Conservation (phyloP, 192 early-diverging fungal genomes). For the Backusella luteola region DNA sequence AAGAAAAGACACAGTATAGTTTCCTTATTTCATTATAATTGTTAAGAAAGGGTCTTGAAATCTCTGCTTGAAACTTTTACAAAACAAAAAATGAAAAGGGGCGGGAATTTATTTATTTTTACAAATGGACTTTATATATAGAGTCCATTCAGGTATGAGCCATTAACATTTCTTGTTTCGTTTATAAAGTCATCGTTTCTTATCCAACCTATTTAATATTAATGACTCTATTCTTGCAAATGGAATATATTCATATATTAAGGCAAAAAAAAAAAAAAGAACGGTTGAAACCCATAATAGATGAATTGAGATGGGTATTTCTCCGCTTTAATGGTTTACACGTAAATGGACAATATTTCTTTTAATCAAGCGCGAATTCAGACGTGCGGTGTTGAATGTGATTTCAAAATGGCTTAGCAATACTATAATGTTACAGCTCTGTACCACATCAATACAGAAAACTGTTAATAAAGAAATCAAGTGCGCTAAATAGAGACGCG, state of each 20-base stretch:
- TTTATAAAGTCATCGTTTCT: no score
- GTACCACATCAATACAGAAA: neutral
- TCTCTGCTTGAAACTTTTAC: no score
- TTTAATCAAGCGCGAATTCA: neutral
- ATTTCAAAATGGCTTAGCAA: neutral
- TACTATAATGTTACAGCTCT: neutral
- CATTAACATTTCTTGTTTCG: no score
- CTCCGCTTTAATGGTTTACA: neutral
- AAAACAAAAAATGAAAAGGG: no score
- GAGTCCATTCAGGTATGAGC: no score
- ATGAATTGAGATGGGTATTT: neutral
- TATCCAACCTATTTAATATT: no score
- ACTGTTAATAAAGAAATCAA: neutral
- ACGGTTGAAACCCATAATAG: neutral
- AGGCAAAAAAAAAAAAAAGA: neutral
- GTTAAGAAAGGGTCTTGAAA: no score
- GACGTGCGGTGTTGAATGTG: neutral
- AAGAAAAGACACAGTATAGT: no score
- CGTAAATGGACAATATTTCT: neutral
- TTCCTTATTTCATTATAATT: no score
- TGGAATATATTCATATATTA: neutral
- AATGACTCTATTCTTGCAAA: no score
- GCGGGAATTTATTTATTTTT: no score
- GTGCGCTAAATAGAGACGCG: neutral
- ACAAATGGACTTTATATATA: no score